Conservation (phyloP, 306 rosid species). For the Quercus berberidifolia region DNA sequence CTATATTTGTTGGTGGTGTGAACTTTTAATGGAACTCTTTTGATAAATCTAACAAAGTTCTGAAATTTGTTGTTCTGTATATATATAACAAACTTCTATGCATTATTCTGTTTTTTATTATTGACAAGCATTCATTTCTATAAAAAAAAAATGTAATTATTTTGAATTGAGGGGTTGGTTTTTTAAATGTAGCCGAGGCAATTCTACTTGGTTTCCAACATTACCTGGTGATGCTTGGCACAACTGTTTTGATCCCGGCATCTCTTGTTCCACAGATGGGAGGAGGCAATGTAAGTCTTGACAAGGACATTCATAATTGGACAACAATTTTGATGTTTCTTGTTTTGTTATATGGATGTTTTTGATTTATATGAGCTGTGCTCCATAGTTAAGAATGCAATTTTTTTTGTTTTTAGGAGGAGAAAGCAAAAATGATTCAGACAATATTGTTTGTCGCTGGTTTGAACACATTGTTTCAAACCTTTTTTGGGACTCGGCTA, state of each 20-base stretch:
- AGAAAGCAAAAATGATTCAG: slow-evolving; percentile 91
- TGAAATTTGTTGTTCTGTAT: no score
- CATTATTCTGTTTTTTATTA: not conserved
- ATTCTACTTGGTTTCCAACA: slow-evolving; percentile 96
- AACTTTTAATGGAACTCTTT: not conserved
- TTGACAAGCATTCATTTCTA: not conserved
- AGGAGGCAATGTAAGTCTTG: slow-evolving; percentile 84
- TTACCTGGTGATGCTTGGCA: slow-evolving; percentile 97
- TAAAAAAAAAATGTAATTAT: slow-evolving; percentile 10
- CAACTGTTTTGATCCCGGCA: slow-evolving; percentile 87
- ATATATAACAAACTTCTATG: no score
- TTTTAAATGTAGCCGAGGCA: slow-evolving; percentile 75
- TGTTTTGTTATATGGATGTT: slow-evolving; percentile 3
- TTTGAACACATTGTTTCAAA: slow-evolving; percentile 72
- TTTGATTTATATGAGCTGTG: not conserved
- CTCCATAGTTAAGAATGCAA: slow-evolving; percentile 20
- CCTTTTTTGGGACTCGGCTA: slow-evolving; percentile 84
- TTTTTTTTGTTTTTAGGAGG: slow-evolving; percentile 50
- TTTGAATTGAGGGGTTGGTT: slow-evolving; percentile 12
- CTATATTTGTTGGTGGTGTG: not conserved
- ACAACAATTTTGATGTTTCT: slow-evolving; percentile 10
- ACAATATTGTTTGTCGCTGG: slow-evolving; percentile 88
- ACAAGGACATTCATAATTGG: not conserved
- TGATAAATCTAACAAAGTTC: not conserved
- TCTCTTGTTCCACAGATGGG: slow-evolving; percentile 95